These are phyloP conservation scores for Paradendryphiella salina DNA, from an alignment of 2,329 filamentous ascomycete genomes.

Conservation along the genomic window DNA sequence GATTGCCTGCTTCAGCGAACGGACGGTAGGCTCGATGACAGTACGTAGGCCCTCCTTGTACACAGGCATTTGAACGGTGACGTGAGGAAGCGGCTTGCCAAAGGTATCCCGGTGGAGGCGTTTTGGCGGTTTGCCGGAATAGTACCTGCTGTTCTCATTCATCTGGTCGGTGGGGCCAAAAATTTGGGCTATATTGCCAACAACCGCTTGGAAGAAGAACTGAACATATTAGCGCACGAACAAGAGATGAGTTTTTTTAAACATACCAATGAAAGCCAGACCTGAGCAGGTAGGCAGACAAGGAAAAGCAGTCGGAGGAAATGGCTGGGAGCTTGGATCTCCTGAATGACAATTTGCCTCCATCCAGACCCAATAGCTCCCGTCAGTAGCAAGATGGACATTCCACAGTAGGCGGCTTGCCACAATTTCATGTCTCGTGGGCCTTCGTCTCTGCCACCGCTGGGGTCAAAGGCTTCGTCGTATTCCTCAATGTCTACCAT, in stretches of 20 bases:
- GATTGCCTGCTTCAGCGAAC: slow-evolving; percentile 71
- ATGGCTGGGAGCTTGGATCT: slow-evolving; percentile 54
- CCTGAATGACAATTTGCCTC: slow-evolving; percentile 59
- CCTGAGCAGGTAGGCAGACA: slow-evolving; percentile 56
- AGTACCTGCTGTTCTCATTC: slow-evolving; percentile 77
- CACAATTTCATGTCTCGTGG: slow-evolving; percentile 58
- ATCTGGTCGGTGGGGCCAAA: slow-evolving; percentile 76
- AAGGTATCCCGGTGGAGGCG: slow-evolving; percentile 56
- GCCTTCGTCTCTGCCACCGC: slow-evolving; percentile 36
- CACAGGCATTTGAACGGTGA: slow-evolving; percentile 79
- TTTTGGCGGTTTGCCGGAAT: slow-evolving; percentile 63
- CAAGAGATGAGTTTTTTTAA: not conserved
- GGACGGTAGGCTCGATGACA: slow-evolving; percentile 77
- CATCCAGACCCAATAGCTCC: slow-evolving; percentile 61
- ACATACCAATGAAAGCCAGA: slow-evolving; percentile 61
- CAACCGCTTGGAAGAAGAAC: slow-evolving; percentile 40
- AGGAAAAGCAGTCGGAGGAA: slow-evolving; percentile 61
- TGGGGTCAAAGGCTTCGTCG: slow-evolving; percentile 34
- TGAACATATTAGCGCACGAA: slow-evolving; percentile 11
- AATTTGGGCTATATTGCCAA: slow-evolving; percentile 55
- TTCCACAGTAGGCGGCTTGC: slow-evolving; percentile 58
- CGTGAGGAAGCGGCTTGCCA: slow-evolving; percentile 65
- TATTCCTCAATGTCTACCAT: slow-evolving; percentile 21
- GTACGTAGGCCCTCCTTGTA: slow-evolving; percentile 80
- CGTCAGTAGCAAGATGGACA: slow-evolving; percentile 59